Evolutionary conservation across 805 yeast species (phyloP).

Genomic region (Cyberlindnera mycetangii): DNA sequence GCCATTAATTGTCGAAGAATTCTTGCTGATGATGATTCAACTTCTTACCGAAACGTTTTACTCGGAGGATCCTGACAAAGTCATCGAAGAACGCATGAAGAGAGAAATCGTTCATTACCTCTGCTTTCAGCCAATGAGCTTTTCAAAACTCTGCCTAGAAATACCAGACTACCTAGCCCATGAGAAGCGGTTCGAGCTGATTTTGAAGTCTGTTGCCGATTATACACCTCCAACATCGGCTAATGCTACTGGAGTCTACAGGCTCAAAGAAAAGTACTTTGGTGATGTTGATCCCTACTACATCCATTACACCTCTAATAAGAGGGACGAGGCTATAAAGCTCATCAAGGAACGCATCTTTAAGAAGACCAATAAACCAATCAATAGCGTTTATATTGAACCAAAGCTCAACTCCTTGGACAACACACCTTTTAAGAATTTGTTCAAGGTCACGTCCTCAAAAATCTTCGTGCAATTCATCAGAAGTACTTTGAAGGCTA

Average conservation of each 20-base stretch:
- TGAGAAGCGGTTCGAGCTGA: conserved; percentile 71
- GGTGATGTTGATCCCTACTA: conserved; percentile 76
- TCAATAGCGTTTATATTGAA: conserved; percentile 50
- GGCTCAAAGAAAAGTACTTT: conserved; percentile 55
- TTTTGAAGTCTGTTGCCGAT: conserved; percentile 54
- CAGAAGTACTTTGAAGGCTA: conserved; percentile 43
- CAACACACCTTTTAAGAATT: conserved; percentile 37
- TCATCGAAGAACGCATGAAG: conserved; percentile 48
- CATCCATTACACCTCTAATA: conserved; percentile 71
- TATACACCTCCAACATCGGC: conserved; percentile 59
- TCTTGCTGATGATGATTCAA: conserved; percentile 62
- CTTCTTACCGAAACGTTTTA: conserved; percentile 65
- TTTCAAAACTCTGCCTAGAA: conserved; percentile 61
- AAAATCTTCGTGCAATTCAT: conserved; percentile 52
- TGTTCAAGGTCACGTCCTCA: conserved; percentile 53
- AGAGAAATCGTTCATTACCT: conserved; percentile 79
- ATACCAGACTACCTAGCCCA: conserved; percentile 75
- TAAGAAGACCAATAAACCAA: conserved; percentile 35
- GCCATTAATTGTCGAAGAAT: conserved; percentile 76
- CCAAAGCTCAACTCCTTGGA: conserved; percentile 44
- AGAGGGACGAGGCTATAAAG: conserved; percentile 78
- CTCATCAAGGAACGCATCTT: conserved; percentile 51
- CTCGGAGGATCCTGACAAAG: conserved; percentile 47
- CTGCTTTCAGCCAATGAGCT: conserved; percentile 72
- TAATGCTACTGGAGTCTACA: conserved; percentile 61